Evolutionary conservation across 2,329 filamentous ascomycete genomes (phyloP), one percentile per base, ranked within the genome.

Genomic region (Trichoderma lentiforme): DNA sequence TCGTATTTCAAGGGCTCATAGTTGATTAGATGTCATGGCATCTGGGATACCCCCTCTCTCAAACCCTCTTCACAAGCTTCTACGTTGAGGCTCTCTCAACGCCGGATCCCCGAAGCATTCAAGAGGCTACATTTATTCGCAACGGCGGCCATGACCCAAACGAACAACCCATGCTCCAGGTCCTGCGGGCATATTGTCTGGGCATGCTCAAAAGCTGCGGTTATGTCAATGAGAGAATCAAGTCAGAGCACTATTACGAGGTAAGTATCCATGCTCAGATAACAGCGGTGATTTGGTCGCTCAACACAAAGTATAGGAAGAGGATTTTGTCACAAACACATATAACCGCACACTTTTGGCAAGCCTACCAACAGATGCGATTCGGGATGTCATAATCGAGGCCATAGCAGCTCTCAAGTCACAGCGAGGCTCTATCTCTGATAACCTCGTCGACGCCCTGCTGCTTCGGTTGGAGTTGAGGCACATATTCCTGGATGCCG

Each of bases 291-390:
- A 36, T 73, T 6, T 7, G 36, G 32, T 26, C 65, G 8, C 70
- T 69, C 14, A 70, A 12, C 14, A 24, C 18, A 75, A 12, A 6
- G 34, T 18, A 14, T 8, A 95, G 91, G 96, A 99, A 82, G 96
- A 99, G 81, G 96, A 99, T 78, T 98, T 99, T 79, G 93, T 97
- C 24, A 95, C 94, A 7, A 94, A 97, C 80, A 92, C 95, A 0
- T 98, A 96, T 79, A 92, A 94, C 75, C 89, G 95, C 47, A 90
- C 89, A 14, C 84, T 99, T 1, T 86, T 98, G 7, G 89, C 90
- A 30, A 83, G 86, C 15, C 86, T 95, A 71, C 84, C 88, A 18
- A 81, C 86, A 3, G 82, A 85, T 6, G 84, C 87, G n/a, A 85
- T 94, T 28, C 83, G 86, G 56, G 80, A 83, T 9, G 79, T 86